Base-by-base conservation (phyloP, 306 rosid genomes). In the Carpinus fangiana region DNA sequence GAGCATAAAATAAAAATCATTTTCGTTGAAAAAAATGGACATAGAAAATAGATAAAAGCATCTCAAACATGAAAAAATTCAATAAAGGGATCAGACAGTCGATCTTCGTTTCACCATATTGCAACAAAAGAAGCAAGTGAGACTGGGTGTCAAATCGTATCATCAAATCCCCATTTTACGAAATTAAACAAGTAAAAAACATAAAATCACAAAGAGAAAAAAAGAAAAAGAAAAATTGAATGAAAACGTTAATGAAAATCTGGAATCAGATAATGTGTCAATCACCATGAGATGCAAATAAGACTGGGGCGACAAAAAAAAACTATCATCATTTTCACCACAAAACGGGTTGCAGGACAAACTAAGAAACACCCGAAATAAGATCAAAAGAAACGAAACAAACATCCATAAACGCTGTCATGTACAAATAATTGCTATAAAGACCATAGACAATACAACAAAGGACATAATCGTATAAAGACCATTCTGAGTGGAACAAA, bases 251-350 rank as follows among this genome's bases (percentile, higher is more conserved):
- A 38, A 13, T 10, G 0, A 48, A 21, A 8, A 13, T 57, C 0
- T 4, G 53, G 89, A 86, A 90, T 93, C 96, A 92, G 97, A 87
- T 83, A 66, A 18, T n/a, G 45, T 11, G 97, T 90, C 97, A 80
- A 18, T 92, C 96, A 92, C 97, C 70, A 3, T 26, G 0, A 31
- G 73, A 86, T 87, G 90, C 87, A 90, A 86, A 56, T 90, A 89
- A 93, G 98, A 87, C 94, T 91, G 93, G 96, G 97, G 97, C 92
- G 93, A 92, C 96, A 91, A 86, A 91, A 86, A 0, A 61, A 38
- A 31, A 81, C 74, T 80, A 88, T 90, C 96, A 84, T 57, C 80
- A 90, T 86, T 79, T 87, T 81, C 52, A 70, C 4, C 8, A 18
- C 31, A 48, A 65, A 38, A 45, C 18, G 64, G 8, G 31, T 38